Base-by-base conservation (phyloP, 192 early-diverging fungal species). In the Funneliformis geosporum region DNA sequence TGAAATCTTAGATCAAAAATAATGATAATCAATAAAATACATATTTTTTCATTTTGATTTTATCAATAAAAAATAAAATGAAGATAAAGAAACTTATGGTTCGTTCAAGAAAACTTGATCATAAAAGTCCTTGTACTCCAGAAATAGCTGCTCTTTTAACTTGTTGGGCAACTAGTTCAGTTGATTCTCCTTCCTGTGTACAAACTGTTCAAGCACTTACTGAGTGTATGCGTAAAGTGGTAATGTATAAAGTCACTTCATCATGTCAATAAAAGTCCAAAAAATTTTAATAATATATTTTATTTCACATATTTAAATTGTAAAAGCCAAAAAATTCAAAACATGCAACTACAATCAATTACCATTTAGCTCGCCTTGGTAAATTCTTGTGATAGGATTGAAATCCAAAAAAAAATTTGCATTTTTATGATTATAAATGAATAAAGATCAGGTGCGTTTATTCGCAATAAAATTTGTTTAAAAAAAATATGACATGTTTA, bases 121-220 rank as follows among this genome's bases (percentile, higher is more conserved):
- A 89, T 81, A 81, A 86, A 46, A 87, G 87, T 77, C 85, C 86
- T 38, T 90, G 89, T 66, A 84, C 87, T 55, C 86, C 76, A 23
- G 89, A 90, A 85, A 87, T 89, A 84, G 88, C 88, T 50, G 84
- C 88, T 44, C 81, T 90, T 80, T 84, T 90, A 81, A 87, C 89
- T 79, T 90, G 89, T 80, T 90, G 89, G 89, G 83, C 89, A 40
- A 84, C 83, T 68, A 80, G 84, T 3, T 83, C 83, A 72, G 84
- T 88, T 4, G 89, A 90, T 77, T 86, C 87, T 73, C 85, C 88
- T 38, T 84, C 83, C 60, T 90, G 89, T 65, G 78, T 77, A 65
- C 81, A 85, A 27, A 80, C 85, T 50, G 84, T 85, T 28, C 84
- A 86, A 77, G 82, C 87, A 76, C 83, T 90, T 42, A 83, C 87